phyloP scores from a whole-genome alignment of 1,284 basidiomycete species.

The Sanghuangporus weigelae region DNA sequence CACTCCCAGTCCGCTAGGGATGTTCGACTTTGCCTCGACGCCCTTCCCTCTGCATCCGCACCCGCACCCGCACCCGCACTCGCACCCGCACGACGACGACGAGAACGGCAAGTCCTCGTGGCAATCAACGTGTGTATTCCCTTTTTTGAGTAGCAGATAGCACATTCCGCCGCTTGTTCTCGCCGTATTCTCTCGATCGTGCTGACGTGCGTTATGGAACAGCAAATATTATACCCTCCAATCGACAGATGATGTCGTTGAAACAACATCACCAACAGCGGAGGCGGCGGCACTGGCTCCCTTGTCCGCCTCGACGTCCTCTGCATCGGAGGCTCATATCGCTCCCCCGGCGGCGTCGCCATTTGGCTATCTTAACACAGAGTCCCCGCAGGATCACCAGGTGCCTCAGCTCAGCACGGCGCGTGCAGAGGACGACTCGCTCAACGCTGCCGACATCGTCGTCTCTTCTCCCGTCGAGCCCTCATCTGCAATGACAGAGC shows the following conservation, averaged over 20 bases:
- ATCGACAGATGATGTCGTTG: background rate
- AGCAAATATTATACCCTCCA: constrained; percentile 6
- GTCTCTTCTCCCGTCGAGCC: background rate
- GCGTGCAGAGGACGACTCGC: background rate
- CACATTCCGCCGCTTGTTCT: background rate
- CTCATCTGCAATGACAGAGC: background rate
- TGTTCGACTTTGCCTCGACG: constrained; percentile 30
- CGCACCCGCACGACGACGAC: background rate
- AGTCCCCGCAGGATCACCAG: background rate
- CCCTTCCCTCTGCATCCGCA: constrained; percentile 22
- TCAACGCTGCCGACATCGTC: background rate
- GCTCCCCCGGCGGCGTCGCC: constrained; percentile 4
- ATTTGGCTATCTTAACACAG: constrained; percentile 1
- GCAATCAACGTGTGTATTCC: constrained; percentile 7
- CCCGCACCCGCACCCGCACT: background rate
- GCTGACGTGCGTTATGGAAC: constrained; percentile 1
- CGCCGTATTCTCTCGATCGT: background rate
- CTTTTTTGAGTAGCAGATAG: background rate
- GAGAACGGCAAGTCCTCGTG: background rate
- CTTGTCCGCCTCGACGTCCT: background rate
- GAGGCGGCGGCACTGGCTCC: background rate
- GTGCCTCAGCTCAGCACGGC: background rate
- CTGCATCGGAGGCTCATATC: background rate
- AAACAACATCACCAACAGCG: background rate
- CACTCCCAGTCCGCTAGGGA: constrained; percentile 25